A percentile compares a stretch with the other conserved stretches of the same genome.
These are phyloP conservation scores for Anisogramma anomala DNA, from an alignment of 2,329 filamentous ascomycete species.

Conservation along the genomic window DNA sequence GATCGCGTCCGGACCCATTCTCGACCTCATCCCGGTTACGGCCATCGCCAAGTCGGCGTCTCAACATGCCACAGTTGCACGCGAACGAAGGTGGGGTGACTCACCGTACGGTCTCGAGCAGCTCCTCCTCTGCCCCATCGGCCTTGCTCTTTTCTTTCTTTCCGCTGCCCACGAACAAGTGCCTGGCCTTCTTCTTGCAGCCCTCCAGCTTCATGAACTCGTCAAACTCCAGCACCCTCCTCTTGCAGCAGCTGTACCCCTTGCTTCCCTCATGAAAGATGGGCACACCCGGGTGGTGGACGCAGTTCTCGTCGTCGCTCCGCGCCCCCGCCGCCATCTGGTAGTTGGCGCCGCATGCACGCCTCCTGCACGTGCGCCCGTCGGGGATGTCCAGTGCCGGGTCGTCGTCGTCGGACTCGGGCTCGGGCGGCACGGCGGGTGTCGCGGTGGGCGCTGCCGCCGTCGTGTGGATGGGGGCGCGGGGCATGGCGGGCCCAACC, in stretches of 20 bases:
- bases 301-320: slow-evolving; percentile 59
- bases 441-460: slow-evolving; percentile 30
- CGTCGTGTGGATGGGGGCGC: slow-evolving; percentile 29
- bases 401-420: slow-evolving; percentile 83
- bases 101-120: slow-evolving; percentile 65
- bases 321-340: slow-evolving; percentile 44
- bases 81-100: slow-evolving; percentile 17
- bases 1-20: too few relatives aligned
- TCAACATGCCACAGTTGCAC: neutral
- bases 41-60: neutral
- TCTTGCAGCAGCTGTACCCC: slow-evolving; percentile 94
- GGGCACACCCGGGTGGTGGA: slow-evolving; percentile 79
- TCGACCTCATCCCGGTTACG: too few relatives aligned
- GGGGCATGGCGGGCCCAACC: slow-evolving; percentile 23
- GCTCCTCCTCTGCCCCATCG: slow-evolving; percentile 47
- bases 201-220: slow-evolving; percentile 95
- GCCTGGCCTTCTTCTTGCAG: slow-evolving; percentile 68
- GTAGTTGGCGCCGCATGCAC: slow-evolving; percentile 60
- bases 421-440: slow-evolving; percentile 41
- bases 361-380: slow-evolving; percentile 65
- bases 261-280: slow-evolving; percentile 98
- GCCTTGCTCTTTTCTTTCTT: slow-evolving; percentile 45
- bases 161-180: slow-evolving; percentile 75
- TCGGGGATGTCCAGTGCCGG: slow-evolving; percentile 59
- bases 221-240: slow-evolving; percentile 89